Evolutionary conservation across 2,329 filamentous ascomycete species (phyloP).

Genomic region (Phoma herbarum): DNA sequence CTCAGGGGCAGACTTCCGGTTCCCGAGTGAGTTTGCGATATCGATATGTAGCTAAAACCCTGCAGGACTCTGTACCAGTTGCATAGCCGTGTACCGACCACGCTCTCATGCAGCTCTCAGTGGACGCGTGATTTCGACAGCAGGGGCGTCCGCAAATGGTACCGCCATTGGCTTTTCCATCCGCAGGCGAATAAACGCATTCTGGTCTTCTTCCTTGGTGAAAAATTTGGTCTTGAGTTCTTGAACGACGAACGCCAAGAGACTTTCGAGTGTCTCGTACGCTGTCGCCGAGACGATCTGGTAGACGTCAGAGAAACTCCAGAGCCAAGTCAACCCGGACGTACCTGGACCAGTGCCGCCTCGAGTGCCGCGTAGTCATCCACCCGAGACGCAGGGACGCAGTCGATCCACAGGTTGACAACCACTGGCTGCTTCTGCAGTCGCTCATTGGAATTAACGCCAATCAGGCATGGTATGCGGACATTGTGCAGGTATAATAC

Average conservation of each 20-base stretch:
- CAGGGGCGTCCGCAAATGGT: slow-evolving; percentile 74
- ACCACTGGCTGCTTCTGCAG: slow-evolving; percentile 70
- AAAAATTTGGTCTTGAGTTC: slow-evolving; percentile 55
- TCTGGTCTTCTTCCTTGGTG: slow-evolving; percentile 37
- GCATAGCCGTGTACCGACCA: background rate
- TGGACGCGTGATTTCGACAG: slow-evolving; percentile 65
- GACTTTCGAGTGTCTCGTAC: slow-evolving; percentile 59
- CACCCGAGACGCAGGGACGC: slow-evolving; percentile 49
- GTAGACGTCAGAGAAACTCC: slow-evolving; percentile 21
- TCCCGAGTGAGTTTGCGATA: background rate
- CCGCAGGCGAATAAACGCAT: slow-evolving; percentile 66
- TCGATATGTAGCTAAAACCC: slow-evolving; percentile 5
- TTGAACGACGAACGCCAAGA: slow-evolving; percentile 51
- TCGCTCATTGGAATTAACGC: slow-evolving; percentile 77
- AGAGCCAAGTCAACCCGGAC: slow-evolving; percentile 28
- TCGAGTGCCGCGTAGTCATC: slow-evolving; percentile 68
- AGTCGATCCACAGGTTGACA: slow-evolving; percentile 69
- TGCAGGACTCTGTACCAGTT: background rate
- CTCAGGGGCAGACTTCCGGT: slow-evolving; percentile 4
- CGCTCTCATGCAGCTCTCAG: slow-evolving; percentile 20
- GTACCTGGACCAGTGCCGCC: slow-evolving; percentile 67
- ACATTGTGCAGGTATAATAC: slow-evolving; percentile 65
- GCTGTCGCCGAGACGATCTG: slow-evolving; percentile 54
- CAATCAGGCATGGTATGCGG: slow-evolving; percentile 72
- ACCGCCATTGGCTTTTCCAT: slow-evolving; percentile 79